Percentiles rank a stretch among this genome's conserved stretches.
Evolutionary conservation across 2,329 filamentous ascomycete species (phyloP).

Genomic region (Lasiodiplodia gonubiensis): DNA sequence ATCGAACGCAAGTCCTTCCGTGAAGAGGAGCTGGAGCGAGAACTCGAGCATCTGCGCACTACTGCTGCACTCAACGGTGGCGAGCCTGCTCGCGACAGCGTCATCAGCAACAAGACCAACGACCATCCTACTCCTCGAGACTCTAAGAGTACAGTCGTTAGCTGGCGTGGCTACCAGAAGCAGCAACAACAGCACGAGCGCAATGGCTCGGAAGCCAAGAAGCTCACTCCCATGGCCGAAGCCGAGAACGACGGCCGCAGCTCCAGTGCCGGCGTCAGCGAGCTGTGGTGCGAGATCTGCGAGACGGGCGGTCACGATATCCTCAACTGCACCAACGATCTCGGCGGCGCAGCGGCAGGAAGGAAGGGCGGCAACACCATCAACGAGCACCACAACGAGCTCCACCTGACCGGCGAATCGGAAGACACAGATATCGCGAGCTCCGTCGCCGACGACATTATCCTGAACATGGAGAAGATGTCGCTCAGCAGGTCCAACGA

Average conservation of each 20-base stretch:
- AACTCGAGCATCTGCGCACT: constrained; percentile 67
- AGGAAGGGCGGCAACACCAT: constrained; percentile 41
- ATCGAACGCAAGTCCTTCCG: constrained; percentile 73
- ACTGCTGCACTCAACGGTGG: background rate
- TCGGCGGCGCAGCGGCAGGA: constrained; percentile 60
- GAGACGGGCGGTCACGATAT: constrained; percentile 93
- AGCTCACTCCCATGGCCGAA: constrained; percentile 36
- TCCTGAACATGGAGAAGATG: constrained; percentile 40
- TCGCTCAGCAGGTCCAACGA: constrained; percentile 40
- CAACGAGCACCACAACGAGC: constrained; percentile 33
- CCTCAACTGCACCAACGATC: constrained; percentile 75
- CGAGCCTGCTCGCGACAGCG: constrained; percentile 57
- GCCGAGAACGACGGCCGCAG: constrained; percentile 60
- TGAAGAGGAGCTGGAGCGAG: constrained; percentile 86
- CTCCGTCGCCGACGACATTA: constrained; percentile 33
- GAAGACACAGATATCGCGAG: constrained; percentile 31
- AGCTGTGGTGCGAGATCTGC: constrained; percentile 92
- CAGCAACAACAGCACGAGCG: constrained; percentile 10
- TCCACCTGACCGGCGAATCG: constrained; percentile 9
- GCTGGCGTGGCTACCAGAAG: constrained; percentile 52
- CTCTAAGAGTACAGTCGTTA: constrained; percentile 69
- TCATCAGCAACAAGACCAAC: constrained; percentile 61
- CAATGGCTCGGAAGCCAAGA: constrained; percentile 9
- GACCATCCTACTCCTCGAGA: constrained; percentile 56
- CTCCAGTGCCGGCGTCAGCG: constrained; percentile 69